phyloP scores from a whole-genome alignment of 306 rosid genomes.

The Medicago arabica region DNA sequence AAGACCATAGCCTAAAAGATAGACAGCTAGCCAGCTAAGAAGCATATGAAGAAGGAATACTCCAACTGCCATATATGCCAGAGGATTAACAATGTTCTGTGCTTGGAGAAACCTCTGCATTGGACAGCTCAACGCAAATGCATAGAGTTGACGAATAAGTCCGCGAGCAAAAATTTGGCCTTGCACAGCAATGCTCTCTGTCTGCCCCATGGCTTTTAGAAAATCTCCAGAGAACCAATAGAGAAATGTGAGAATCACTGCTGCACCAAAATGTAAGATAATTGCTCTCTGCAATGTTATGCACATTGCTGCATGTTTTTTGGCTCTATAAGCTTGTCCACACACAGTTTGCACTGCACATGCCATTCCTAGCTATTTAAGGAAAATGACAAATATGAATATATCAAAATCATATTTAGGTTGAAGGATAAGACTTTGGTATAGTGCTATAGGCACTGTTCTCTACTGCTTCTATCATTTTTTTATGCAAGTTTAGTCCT shows the following conservation, averaged over 20 bases:
- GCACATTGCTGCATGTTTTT: slow-evolving; percentile 60
- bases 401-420: slow-evolving; percentile 4
- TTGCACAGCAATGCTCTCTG: slow-evolving; percentile 51
- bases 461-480: too few species aligned
- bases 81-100: slow-evolving; percentile 79
- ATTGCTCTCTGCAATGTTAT: slow-evolving; percentile 72
- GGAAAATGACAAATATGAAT: neutral
- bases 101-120: slow-evolving; percentile 84
- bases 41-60: slow-evolving; percentile 64
- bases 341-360: slow-evolving; percentile 83
- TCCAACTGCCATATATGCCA: slow-evolving; percentile 66
- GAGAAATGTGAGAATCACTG: slow-evolving; percentile 61
- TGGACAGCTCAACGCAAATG: slow-evolving; percentile 74
- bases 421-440: too few species aligned
- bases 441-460: too few species aligned
- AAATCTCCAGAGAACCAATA: slow-evolving; percentile 69
- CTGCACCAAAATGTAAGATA: slow-evolving; percentile 66
- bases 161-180: slow-evolving; percentile 66
- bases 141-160: slow-evolving; percentile 67
- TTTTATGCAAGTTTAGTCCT: too few species aligned
- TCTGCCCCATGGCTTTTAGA: slow-evolving; percentile 54
- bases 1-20: slow-evolving; percentile 60
- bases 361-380: slow-evolving; percentile 72
- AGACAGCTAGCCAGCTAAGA: slow-evolving; percentile 61
- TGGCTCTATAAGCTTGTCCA: slow-evolving; percentile 83